Conservation (phyloP, 2,329 filamentous ascomycete species). For the Hypoxylon sp. region DNA sequence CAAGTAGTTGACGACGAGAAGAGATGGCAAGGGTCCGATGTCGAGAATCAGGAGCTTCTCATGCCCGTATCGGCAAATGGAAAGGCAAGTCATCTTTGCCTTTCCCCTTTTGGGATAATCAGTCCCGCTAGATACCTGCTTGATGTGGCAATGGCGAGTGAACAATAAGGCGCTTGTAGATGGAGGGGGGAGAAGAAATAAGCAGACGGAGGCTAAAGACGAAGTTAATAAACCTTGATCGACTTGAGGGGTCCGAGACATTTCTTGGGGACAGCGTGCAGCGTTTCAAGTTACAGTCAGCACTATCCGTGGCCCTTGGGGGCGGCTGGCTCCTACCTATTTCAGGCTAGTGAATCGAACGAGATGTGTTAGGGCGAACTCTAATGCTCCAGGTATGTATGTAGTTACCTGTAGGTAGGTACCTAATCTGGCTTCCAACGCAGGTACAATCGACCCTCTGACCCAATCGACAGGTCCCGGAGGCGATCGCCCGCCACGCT, state of each 20-base stretch:
- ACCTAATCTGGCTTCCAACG: neutral
- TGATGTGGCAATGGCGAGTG: slow-evolving; percentile 25
- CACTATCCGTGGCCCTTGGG: neutral
- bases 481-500: slow-evolving; percentile 17
- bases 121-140: slow-evolving; percentile 15
- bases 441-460: slow-evolving; percentile 9
- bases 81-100: slow-evolving; percentile 8
- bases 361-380: too few species aligned
- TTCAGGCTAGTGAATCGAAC: neutral
- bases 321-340: neutral
- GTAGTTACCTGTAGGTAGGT: too few species aligned
- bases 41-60: slow-evolving; percentile 26
- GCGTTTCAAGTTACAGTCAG: neutral
- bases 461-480: too few species aligned
- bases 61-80: slow-evolving; percentile 41
- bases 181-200: neutral
- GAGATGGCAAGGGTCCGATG: slow-evolving; percentile 29
- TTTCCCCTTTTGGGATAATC: slow-evolving; percentile 6
- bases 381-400: too few species aligned
- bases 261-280: neutral
- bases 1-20: slow-evolving; percentile 24
- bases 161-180: neutral
- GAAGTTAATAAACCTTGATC: slow-evolving; percentile 13
- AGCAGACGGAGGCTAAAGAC: slow-evolving; percentile 8
- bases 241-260: neutral